Conservation (phyloP, 2,329 filamentous ascomycete genomes). For the Paraphoma chrysanthemicola region DNA sequence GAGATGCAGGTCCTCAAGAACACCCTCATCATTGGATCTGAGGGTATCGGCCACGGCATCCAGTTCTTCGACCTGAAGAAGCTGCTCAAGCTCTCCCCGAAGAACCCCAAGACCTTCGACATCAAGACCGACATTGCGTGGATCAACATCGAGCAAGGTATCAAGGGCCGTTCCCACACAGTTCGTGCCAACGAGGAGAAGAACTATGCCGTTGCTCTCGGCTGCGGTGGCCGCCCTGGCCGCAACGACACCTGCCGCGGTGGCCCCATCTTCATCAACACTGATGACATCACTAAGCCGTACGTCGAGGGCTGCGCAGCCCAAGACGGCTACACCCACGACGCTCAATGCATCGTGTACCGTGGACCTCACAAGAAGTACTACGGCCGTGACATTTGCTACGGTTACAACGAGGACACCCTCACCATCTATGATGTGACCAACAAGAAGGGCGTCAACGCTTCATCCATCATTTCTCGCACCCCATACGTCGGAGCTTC, state of each 20-base stretch:
- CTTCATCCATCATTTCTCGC: slow-evolving; percentile 62
- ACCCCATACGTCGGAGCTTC: slow-evolving; percentile 61
- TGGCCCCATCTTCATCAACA: slow-evolving; percentile 65
- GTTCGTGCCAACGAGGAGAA: slow-evolving; percentile 45
- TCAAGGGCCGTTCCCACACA: slow-evolving; percentile 44
- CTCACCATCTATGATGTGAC: slow-evolving; percentile 61
- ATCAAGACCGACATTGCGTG: slow-evolving; percentile 37
- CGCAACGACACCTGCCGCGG: slow-evolving; percentile 53
- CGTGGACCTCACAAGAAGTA: slow-evolving; percentile 60
- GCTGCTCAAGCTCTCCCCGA: slow-evolving; percentile 41
- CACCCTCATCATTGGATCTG: slow-evolving; percentile 51
- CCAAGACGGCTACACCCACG: slow-evolving; percentile 67
- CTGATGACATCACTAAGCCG: slow-evolving; percentile 56
- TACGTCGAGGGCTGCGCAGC: slow-evolving; percentile 60
- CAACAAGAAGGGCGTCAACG: slow-evolving; percentile 61
- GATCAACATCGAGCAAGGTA: slow-evolving; percentile 35
- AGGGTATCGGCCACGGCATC: slow-evolving; percentile 57
- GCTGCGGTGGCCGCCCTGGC: slow-evolving; percentile 34
- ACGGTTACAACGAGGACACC: slow-evolving; percentile 63
- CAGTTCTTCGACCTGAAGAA: slow-evolving; percentile 67
- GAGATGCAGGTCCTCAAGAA: slow-evolving; percentile 57
- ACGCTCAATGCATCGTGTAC: slow-evolving; percentile 66
- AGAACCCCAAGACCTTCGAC: slow-evolving; percentile 39
- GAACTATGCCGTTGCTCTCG: slow-evolving; percentile 44
- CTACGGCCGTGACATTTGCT: slow-evolving; percentile 62